Evolutionary conservation across 176 grass and related monocot genomes (phyloP).

Genomic region (Canna indica): DNA sequence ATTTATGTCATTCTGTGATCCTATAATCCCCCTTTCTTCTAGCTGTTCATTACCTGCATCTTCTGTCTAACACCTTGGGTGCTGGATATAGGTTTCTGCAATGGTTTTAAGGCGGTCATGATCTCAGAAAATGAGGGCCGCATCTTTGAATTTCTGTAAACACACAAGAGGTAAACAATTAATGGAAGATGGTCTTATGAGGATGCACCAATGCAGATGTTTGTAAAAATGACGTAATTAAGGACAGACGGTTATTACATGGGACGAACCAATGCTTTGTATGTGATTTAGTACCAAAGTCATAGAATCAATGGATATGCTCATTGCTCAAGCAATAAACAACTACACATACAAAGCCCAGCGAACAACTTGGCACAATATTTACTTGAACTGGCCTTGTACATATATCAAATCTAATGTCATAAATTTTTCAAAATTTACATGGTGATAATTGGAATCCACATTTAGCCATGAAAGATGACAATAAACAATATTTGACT

Average conservation of each 20-base stretch:
- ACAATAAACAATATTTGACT: too few species aligned
- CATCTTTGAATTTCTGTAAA: conserved; percentile 63
- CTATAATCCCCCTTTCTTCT: conserved; percentile 8
- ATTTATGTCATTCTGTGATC: not conserved
- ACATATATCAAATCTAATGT: too few species aligned
- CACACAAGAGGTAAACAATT: conserved; percentile 12
- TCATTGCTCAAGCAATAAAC: too few species aligned
- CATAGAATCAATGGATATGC: too few species aligned
- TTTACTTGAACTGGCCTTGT: too few species aligned
- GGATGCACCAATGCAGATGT: not conserved
- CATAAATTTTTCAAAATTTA: too few species aligned
- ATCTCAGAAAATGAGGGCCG: conserved; percentile 89
- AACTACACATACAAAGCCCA: too few species aligned
- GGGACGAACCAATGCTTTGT: too few species aligned
- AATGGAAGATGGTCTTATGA: not conserved
- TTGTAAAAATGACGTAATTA: not conserved
- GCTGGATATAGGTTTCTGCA: conserved; percentile 50
- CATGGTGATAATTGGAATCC: too few species aligned
- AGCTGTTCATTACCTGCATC: conserved; percentile 36
- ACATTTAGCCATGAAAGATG: too few species aligned
- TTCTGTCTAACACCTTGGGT: conserved; percentile 52
- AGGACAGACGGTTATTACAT: not conserved
- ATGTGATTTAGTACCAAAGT: too few species aligned
- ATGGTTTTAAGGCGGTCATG: conserved; percentile 61
- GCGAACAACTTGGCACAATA: too few species aligned